These are phyloP conservation scores for Xylaria castorea DNA, from an alignment of 495 filamentous ascomycete genomes.

Conservation along the genomic window DNA sequence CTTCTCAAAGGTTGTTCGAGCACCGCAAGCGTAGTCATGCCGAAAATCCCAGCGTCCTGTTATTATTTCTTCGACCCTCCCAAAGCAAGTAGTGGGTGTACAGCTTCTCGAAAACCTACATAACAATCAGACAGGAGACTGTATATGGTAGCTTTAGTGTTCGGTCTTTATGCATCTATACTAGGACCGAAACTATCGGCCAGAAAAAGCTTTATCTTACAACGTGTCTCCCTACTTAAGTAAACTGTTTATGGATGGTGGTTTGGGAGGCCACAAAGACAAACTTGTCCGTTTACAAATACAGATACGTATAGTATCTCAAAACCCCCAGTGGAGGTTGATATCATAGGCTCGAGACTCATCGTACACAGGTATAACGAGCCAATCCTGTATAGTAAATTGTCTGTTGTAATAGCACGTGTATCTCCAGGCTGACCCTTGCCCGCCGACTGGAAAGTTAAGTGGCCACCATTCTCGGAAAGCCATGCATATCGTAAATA, in stretches of 20 bases:
- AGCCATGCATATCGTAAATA: neutral
- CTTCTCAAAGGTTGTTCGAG: neutral
- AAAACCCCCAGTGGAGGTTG: neutral
- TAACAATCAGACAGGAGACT: neutral
- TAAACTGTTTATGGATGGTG: neutral
- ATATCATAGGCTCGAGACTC: neutral
- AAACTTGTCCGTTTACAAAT: neutral
- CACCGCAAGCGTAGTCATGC: neutral
- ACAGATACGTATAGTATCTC: neutral
- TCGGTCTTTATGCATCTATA: slow-evolving; percentile 8
- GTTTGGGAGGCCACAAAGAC: neutral
- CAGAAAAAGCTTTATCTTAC: neutral
- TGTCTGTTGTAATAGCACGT: neutral
- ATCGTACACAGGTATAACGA: neutral
- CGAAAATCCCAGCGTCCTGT: neutral
- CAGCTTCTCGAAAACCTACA: neutral
- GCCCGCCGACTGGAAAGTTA: neutral
- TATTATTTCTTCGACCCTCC: neutral
- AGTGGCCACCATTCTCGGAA: neutral
- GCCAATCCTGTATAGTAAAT: neutral
- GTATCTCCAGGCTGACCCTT: neutral
- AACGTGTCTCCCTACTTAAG: neutral
- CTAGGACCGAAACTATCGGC: neutral
- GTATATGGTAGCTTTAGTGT: neutral
- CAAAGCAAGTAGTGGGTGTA: too few species aligned